phyloP scores from a whole-genome alignment of 106 monocot species.

The Dioscorea zingiberensis region DNA sequence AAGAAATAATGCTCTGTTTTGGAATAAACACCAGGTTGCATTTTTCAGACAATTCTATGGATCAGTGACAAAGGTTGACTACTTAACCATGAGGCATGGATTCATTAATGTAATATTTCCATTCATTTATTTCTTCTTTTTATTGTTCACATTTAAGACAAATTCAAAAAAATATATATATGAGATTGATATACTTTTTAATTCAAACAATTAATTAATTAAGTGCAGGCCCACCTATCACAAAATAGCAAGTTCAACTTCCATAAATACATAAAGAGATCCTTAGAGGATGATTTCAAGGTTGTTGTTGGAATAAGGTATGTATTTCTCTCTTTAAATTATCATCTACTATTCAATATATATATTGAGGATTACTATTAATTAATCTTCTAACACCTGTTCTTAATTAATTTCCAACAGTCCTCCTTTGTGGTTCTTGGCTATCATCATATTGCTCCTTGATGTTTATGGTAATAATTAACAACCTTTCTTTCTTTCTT shows the following conservation, averaged over 20 bases:
- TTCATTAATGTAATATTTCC: slow-evolving; percentile 41
- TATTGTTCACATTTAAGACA: too few relatives aligned
- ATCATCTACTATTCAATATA: neutral
- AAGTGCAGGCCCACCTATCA: slow-evolving; percentile 38
- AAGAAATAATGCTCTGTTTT: too few relatives aligned
- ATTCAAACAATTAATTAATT: neutral
- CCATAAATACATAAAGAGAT: slow-evolving; percentile 47
- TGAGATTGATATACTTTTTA: too few relatives aligned
- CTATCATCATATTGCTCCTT: slow-evolving; percentile 28
- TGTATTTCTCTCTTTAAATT: neutral
- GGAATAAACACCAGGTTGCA: slow-evolving; percentile 21
- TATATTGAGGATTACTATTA: too few relatives aligned
- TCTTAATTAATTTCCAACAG: slow-evolving; percentile 11
- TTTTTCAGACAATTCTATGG: slow-evolving; percentile 49
- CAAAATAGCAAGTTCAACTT: slow-evolving; percentile 39
- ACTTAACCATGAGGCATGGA: slow-evolving; percentile 53
- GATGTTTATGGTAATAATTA: slow-evolving; percentile 35
- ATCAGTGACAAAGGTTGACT: slow-evolving; percentile 43
- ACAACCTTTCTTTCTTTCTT: too few relatives aligned
- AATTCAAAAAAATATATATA: too few relatives aligned
- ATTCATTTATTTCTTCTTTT: neutral
- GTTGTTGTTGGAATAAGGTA: slow-evolving; percentile 47
- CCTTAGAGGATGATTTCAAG: slow-evolving; percentile 5
- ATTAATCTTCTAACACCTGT: too few relatives aligned
- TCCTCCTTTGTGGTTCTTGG: slow-evolving; percentile 30